Evolutionary conservation across 345 rosid genomes (phyloP).

Genomic region (Punica granatum): DNA sequence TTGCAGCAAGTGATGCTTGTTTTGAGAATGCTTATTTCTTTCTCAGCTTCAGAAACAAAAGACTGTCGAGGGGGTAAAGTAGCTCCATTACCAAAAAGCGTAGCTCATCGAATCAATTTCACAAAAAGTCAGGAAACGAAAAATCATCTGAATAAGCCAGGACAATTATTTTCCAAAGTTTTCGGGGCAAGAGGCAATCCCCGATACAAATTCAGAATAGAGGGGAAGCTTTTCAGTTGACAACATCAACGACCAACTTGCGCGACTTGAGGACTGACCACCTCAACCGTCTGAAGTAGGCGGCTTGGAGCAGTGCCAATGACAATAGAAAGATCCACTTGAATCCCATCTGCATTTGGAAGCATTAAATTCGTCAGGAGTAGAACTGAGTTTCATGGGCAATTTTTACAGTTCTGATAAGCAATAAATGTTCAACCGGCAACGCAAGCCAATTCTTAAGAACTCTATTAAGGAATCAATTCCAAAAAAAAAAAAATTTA

Average conservation of each 20-base stretch:
- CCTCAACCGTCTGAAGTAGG: conserved; percentile 79
- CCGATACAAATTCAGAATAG: neutral
- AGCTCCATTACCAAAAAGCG: neutral
- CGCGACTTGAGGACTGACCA: conserved; percentile 93
- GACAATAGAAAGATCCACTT: conserved; percentile 96
- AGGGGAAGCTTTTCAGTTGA: conserved; percentile 41
- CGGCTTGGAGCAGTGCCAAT: conserved; percentile 90
- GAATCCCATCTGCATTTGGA: conserved; percentile 83
- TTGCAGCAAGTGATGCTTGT: neutral
- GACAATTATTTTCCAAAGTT: neutral
- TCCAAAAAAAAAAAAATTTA: conserved; percentile 1
- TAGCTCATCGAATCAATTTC: neutral
- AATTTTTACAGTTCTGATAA: neutral
- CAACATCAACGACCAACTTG: conserved; percentile 79
- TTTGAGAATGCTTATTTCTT: neutral
- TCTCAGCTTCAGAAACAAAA: neutral
- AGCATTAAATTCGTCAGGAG: neutral
- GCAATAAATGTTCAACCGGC: neutral
- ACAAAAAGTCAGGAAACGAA: too few species aligned
- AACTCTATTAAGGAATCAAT: neutral
- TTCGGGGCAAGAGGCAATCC: neutral
- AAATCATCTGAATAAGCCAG: neutral
- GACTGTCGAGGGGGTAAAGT: neutral
- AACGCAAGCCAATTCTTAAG: neutral
- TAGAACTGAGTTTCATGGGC: neutral